Percentiles rank a stretch among this genome's conserved stretches.
Evolutionary conservation across 352 stramenopile genomes (phyloP).

Genomic region (Pythium dissotocum): DNA sequence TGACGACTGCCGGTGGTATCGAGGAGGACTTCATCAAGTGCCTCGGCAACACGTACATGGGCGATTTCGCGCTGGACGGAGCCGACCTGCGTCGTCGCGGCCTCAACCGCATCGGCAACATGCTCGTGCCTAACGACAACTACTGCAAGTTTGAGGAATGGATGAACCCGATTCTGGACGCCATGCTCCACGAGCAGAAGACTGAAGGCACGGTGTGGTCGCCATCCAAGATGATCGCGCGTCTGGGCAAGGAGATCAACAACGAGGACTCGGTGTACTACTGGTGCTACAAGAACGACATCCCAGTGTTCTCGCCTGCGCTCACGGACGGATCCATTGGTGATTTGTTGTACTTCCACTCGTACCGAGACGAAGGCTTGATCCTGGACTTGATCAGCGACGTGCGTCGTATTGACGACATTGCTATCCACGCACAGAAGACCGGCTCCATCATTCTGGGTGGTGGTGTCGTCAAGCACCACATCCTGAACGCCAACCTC

Average conservation of each 20-base stretch:
- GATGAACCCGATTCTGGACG: slow-evolving; percentile 95
- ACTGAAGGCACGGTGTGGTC: slow-evolving; percentile 92
- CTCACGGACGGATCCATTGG: slow-evolving; percentile 99
- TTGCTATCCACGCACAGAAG: slow-evolving; percentile 92
- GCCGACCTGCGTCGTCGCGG: slow-evolving; percentile 93
- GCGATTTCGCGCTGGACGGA: slow-evolving; percentile 96
- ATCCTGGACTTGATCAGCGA: slow-evolving; percentile 97
- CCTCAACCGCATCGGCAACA: slow-evolving; percentile 99
- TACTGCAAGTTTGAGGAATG: slow-evolving; percentile 99
- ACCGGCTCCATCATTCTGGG: slow-evolving; percentile 98
- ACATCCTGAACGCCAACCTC: slow-evolving; percentile 99
- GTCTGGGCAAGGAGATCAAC: slow-evolving; percentile 97
- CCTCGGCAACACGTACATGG: slow-evolving; percentile 97
- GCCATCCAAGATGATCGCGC: slow-evolving; percentile 96
- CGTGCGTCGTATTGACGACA: slow-evolving; percentile 98
- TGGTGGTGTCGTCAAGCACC: slow-evolving; percentile 97
- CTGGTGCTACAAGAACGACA: slow-evolving; percentile 99
- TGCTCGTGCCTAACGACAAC: slow-evolving; percentile 99
- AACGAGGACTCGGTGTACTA: slow-evolving; percentile 99
- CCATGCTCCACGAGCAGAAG: slow-evolving; percentile 98
- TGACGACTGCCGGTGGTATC: slow-evolving; percentile 91
- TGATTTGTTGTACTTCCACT: slow-evolving; percentile 99
- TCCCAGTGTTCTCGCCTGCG: slow-evolving; percentile 99
- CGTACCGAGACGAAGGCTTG: slow-evolving; percentile 98
- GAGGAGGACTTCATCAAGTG: slow-evolving; percentile 99